These are phyloP conservation scores for Colletotrichum tropicicola DNA, from an alignment of 2,329 filamentous ascomycete species.

Conservation along the genomic window DNA sequence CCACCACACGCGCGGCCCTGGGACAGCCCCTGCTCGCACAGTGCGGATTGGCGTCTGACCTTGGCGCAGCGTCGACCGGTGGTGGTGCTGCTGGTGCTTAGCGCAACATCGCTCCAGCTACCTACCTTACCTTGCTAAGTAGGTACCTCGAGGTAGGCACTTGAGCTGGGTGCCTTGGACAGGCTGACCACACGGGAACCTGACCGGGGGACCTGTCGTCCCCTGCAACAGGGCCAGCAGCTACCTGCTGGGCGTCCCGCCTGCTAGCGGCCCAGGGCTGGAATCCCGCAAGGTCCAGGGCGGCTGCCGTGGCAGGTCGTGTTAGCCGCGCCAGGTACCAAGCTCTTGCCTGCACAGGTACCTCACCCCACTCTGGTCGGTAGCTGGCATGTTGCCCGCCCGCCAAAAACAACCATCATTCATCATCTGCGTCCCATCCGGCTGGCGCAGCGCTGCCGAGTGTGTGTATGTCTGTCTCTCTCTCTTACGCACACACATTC, in stretches of 20 bases:
- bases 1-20: conserved; percentile 30
- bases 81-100: not conserved
- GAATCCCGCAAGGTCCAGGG: not conserved
- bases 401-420: conserved; percentile 22
- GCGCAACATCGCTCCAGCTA: not conserved
- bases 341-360: conserved; percentile 14
- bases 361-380: not conserved
- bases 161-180: no score
- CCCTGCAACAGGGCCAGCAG: conserved; percentile 10
- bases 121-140: not conserved
- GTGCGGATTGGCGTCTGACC: conserved; percentile 6
- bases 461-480: not conserved
- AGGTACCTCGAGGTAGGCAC: not conserved
- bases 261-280: not conserved
- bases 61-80: not conserved
- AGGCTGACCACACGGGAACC: no score
- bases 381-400: not conserved
- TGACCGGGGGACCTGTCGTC: not conserved
- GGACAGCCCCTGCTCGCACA: conserved; percentile 24
- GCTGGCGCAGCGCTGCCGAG: not conserved
- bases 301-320: not conserved
- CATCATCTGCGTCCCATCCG: conserved; percentile 15
- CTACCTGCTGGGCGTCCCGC: not conserved
- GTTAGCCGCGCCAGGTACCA: not conserved
- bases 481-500: not conserved